Evolutionary conservation across 108 stramenopile species (phyloP).

Genomic region (Cyclostephanos invisitatus): DNA sequence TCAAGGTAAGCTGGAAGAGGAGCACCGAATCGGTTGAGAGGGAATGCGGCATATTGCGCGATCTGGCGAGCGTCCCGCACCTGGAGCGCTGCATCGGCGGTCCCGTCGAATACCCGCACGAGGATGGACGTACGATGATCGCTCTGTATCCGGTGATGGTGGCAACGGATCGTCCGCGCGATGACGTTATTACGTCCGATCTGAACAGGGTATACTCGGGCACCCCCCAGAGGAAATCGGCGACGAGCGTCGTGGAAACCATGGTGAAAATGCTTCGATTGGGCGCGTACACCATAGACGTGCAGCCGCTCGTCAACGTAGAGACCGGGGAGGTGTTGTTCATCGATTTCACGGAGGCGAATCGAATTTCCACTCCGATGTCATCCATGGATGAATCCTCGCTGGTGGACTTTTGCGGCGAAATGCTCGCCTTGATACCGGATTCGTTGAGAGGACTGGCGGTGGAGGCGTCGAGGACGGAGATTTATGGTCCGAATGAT

Average conservation of each 20-base stretch:
- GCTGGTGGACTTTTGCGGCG: slow-evolving; percentile 53
- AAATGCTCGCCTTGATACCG: slow-evolving; percentile 61
- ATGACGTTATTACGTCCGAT: slow-evolving; percentile 36
- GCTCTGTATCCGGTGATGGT: slow-evolving; percentile 46
- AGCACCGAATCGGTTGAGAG: slow-evolving; percentile 60
- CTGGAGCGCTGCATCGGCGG: slow-evolving; percentile 59
- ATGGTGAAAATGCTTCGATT: slow-evolving; percentile 65
- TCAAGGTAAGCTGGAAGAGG: slow-evolving; percentile 74
- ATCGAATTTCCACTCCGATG: slow-evolving; percentile 11
- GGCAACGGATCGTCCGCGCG: background rate
- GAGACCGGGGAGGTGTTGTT: slow-evolving; percentile 61
- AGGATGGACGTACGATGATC: slow-evolving; percentile 58
- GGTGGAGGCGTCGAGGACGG: slow-evolving; percentile 5
- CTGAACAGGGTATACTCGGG: slow-evolving; percentile 32
- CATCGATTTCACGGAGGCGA: slow-evolving; percentile 82
- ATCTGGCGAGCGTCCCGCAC: slow-evolving; percentile 46
- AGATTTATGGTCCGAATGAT: background rate
- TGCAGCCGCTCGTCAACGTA: slow-evolving; percentile 61
- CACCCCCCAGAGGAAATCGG: slow-evolving; percentile 28
- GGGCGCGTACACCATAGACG: slow-evolving; percentile 58
- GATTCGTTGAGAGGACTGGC: slow-evolving; percentile 16
- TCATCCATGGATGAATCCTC: slow-evolving; percentile 38
- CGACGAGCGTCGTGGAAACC: slow-evolving; percentile 45
- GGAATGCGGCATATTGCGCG: slow-evolving; percentile 59
- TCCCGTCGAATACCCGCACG: slow-evolving; percentile 38